Evolutionary conservation across 208 protist genomes (phyloP).

Genomic region (Trypanosomatidae sp.): DNA sequence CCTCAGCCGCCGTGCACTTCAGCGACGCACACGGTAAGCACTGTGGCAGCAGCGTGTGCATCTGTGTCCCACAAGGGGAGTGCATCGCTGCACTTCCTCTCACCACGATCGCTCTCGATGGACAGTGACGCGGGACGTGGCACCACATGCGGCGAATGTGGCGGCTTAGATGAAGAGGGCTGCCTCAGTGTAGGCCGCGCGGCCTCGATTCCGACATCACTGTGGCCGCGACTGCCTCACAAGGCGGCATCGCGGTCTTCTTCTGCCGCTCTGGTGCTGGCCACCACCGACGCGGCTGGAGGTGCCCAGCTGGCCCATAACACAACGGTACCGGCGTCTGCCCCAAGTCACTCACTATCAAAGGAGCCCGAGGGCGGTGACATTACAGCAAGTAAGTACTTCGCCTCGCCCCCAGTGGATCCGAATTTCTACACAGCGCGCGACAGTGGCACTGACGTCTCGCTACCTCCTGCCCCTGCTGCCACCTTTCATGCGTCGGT

Average conservation of each 20-base stretch:
- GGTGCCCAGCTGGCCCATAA: not conserved
- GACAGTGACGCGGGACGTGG: not conserved
- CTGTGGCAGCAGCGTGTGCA: not conserved
- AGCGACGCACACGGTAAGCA: not conserved
- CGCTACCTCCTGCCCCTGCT: not conserved
- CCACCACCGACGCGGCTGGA: not conserved
- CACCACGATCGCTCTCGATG: slow-evolving; percentile 10
- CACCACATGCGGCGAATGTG: not conserved
- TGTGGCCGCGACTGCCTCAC: slow-evolving; percentile 13
- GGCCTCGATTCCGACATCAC: slow-evolving; percentile 8
- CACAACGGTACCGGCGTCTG: not conserved
- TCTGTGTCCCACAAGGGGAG: not conserved
- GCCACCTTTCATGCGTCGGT: not conserved
- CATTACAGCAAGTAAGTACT: no score
- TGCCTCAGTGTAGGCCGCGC: slow-evolving; percentile 5
- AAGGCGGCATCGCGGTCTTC: not conserved
- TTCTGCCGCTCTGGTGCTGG: not conserved
- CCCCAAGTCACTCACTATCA: not conserved
- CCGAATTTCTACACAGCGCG: slow-evolving; percentile 1
- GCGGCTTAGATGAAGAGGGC: not conserved
- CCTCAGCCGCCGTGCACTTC: not conserved
- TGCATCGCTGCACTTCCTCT: slow-evolving; percentile 2
- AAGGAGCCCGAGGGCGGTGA: not conserved
- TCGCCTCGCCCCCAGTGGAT: not conserved
- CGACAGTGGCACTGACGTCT: not conserved